Conservation (phyloP, 1,284 basidiomycete genomes). For the Laetiporus sulphureus region DNA sequence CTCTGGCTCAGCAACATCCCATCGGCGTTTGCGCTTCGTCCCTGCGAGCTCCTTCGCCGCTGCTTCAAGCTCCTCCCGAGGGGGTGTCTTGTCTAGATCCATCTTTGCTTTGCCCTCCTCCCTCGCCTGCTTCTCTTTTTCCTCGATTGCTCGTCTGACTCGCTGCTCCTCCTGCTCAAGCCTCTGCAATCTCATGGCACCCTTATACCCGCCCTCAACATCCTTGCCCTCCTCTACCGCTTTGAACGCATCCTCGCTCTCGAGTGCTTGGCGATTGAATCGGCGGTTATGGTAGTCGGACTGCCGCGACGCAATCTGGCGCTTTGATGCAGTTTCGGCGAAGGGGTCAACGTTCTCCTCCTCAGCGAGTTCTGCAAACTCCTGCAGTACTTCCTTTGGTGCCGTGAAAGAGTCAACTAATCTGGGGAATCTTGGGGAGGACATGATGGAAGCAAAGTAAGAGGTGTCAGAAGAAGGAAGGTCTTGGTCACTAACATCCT, state of each 20-base stretch:
- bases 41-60: constrained; percentile 60
- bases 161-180: constrained; percentile 92
- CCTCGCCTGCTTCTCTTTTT: constrained; percentile 76
- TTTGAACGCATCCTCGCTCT: constrained; percentile 76
- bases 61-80: constrained; percentile 66
- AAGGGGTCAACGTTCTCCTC: constrained; percentile 92
- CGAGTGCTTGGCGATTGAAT: constrained; percentile 77
- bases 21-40: constrained; percentile 77
- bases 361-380: constrained; percentile 89
- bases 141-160: constrained; percentile 81
- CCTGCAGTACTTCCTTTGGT: constrained; percentile 91
- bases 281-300: constrained; percentile 94
- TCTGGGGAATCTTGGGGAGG: constrained; percentile 31
- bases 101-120: constrained; percentile 79
- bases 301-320: constrained; percentile 92
- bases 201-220: constrained; percentile 88
- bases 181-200: constrained; percentile 89
- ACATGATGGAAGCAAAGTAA: constrained; percentile 22
- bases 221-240: constrained; percentile 54
- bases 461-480: too few species aligned
- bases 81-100: constrained; percentile 86
- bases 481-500: too few species aligned
- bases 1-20: constrained; percentile 70
- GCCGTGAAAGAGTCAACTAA: constrained; percentile 84
- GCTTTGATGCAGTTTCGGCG: constrained; percentile 84